phyloP scores from a whole-genome alignment of 2,329 filamentous ascomycete genomes.

The Mycosphaerella arachidis region DNA sequence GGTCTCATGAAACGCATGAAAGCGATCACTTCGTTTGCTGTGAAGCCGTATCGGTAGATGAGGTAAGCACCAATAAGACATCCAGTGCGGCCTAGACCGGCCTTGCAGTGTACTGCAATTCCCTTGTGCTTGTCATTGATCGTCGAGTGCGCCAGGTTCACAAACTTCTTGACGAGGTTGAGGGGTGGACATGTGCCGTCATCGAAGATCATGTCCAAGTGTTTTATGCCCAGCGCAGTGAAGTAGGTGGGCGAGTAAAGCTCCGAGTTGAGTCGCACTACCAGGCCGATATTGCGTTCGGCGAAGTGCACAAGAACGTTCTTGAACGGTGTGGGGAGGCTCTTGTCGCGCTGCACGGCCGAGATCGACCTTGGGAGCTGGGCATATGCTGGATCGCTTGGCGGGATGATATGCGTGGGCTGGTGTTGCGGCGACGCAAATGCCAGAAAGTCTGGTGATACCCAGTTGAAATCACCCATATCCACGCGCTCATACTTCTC shows the following conservation, averaged over 20 bases:
- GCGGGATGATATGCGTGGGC: slow-evolving; percentile 67
- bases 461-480: slow-evolving; percentile 99
- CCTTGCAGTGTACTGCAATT: slow-evolving; percentile 98
- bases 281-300: slow-evolving; percentile 81
- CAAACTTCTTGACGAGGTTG: slow-evolving; percentile 86
- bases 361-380: slow-evolving; percentile 71
- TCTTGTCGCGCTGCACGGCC: slow-evolving; percentile 62
- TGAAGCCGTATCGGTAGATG: slow-evolving; percentile 96
- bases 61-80: slow-evolving; percentile 96
- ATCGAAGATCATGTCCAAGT: slow-evolving; percentile 99
- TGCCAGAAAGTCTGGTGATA: slow-evolving; percentile 89
- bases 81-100: slow-evolving; percentile 88
- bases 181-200: slow-evolving; percentile 93
- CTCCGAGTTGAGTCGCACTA: slow-evolving; percentile 91
- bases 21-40: slow-evolving; percentile 75
- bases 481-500: slow-evolving; percentile 94
- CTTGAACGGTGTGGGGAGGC: slow-evolving; percentile 82
- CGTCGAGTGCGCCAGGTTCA: slow-evolving; percentile 88
- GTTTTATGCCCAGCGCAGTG: slow-evolving; percentile 87
- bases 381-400: slow-evolving; percentile 67
- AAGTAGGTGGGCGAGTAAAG: slow-evolving; percentile 98
- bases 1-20: slow-evolving; percentile 99
- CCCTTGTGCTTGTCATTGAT: slow-evolving; percentile 87
- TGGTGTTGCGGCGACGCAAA: slow-evolving; percentile 91
- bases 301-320: slow-evolving; percentile 89